phyloP scores from a whole-genome alignment of 1,284 basidiomycete species.

The Erythrobasidium hasegawianum region DNA sequence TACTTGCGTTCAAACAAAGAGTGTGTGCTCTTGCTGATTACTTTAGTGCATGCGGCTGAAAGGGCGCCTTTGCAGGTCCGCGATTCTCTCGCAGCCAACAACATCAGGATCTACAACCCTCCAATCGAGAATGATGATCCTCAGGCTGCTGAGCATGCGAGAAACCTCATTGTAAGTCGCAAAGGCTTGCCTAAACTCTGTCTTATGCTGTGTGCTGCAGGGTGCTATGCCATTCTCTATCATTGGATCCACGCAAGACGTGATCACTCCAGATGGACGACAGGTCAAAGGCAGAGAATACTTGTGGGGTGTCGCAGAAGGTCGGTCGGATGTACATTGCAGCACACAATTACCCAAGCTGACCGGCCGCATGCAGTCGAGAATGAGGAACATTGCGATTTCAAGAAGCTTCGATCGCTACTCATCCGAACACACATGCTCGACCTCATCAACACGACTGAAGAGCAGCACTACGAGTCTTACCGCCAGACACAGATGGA shows the following conservation, averaged over 20 bases:
- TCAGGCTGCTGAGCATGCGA: slow-evolving; percentile 79
- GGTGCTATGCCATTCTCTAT: slow-evolving; percentile 97
- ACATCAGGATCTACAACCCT: slow-evolving; percentile 90
- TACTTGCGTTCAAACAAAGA: slow-evolving; percentile 86
- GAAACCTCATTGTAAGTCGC: slow-evolving; percentile 59
- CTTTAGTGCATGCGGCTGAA: too few species aligned
- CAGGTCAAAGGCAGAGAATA: slow-evolving; percentile 96
- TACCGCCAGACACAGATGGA: slow-evolving; percentile 99
- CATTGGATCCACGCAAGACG: slow-evolving; percentile 94
- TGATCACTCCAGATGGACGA: slow-evolving; percentile 83
- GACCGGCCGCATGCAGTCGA: slow-evolving; percentile 74
- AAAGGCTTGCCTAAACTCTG: too few species aligned
- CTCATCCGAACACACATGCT: slow-evolving; percentile 99
- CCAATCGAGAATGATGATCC: slow-evolving; percentile 90
- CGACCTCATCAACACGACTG: slow-evolving; percentile 91
- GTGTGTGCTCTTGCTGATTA: too few species aligned
- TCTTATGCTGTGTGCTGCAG: too few species aligned
- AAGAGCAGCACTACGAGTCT: slow-evolving; percentile 95
- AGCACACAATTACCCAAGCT: too few species aligned
- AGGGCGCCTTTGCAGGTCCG: slow-evolving; percentile 61
- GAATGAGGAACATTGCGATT: slow-evolving; percentile 98
- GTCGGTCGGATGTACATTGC: too few species aligned
- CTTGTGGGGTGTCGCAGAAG: slow-evolving; percentile 99
- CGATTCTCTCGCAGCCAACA: slow-evolving; percentile 83
- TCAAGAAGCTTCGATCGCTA: slow-evolving; percentile 93